Base-by-base conservation (phyloP, 2,329 filamentous ascomycete species). In the Pleurostoma richardsiae region DNA sequence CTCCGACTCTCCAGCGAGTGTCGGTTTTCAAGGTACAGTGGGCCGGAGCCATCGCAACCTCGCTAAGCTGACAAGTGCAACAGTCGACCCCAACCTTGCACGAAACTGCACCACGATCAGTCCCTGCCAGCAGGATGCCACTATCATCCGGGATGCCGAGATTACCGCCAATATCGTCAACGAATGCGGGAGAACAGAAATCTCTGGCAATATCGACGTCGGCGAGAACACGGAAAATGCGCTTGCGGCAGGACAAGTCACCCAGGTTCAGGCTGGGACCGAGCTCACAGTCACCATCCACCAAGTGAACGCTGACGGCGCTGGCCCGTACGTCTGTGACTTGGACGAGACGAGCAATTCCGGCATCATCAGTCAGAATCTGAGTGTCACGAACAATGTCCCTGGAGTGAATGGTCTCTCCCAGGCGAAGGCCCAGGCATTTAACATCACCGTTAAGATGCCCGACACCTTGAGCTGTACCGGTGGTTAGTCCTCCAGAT, bases 81-180 rank as follows among this genome's bases (percentile, higher is more conserved):
- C n/a, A 74, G 72, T 83, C 46, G 70, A 79, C 52, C 61, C 72
- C 38, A 63, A 60, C 48, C 69, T 81, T 52, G 77, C 81, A 29
- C 74, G 80, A 52, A 80, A 82, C 59, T 81, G 80, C 58, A 81
- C 77, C 10, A 67, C 68, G 42, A 79, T 82, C 64, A 78, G 72
- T 57, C 80, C 80, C 29, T 84, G 82, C 68, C 80, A 84, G 56
- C 77, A 79, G 52, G 82, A 85, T 50, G 70, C 80, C 6, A 83
- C 79, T 40, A 72, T 83, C 55, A 85, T 85, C 62, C 71, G 73
- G 39, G 76, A 81, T 47, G 72, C 72, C 5, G 70, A 80, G 67
- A 73, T 79, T 53, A 50, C 56, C 3, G 63, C 67, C 48, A 77
- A 77, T 53, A 58, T 74, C 3, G 78, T 79, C 40, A 80, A 77